These are phyloP conservation scores for Pugionium dolabratum DNA, from an alignment of 345 rosid species.

Conservation along the genomic window DNA sequence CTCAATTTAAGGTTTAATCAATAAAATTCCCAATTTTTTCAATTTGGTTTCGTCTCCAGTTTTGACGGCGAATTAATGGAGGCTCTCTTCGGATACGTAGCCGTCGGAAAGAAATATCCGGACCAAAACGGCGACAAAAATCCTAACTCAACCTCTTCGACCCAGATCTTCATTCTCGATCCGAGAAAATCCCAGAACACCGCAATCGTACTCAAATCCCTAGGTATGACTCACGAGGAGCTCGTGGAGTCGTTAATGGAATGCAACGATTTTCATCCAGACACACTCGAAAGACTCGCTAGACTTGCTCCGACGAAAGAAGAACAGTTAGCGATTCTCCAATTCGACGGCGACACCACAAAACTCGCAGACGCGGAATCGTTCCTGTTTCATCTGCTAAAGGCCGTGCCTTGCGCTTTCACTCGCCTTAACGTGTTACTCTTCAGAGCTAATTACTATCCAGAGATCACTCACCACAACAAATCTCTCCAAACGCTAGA, in stretches of 20 bases:
- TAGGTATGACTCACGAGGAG: constrained; percentile 59
- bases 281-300: constrained; percentile 69
- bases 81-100: constrained; percentile 79
- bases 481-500: constrained; percentile 55
- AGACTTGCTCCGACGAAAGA: constrained; percentile 70
- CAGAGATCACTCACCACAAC: constrained; percentile 53
- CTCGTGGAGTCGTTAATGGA: constrained; percentile 55
- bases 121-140: constrained; percentile 21
- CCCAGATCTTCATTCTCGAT: constrained; percentile 63
- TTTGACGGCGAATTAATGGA: constrained; percentile 87
- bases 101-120: constrained; percentile 53
- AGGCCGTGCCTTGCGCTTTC: constrained; percentile 70
- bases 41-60: constrained; percentile 41
- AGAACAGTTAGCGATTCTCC: constrained; percentile 59
- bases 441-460: constrained; percentile 63
- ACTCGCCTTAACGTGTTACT: constrained; percentile 60
- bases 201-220: constrained; percentile 72
- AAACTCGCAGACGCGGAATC: constrained; percentile 73
- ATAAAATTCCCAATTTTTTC: neutral
- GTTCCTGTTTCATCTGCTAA: constrained; percentile 71
- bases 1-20: neutral
- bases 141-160: constrained; percentile 30
- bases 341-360: constrained; percentile 55
- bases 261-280: constrained; percentile 59
- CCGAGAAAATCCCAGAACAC: constrained; percentile 76